Evolutionary conservation across 306 rosid species (phyloP), one percentile per base, ranked within the genome.

Genomic region (Lathyrus tuberosus): DNA sequence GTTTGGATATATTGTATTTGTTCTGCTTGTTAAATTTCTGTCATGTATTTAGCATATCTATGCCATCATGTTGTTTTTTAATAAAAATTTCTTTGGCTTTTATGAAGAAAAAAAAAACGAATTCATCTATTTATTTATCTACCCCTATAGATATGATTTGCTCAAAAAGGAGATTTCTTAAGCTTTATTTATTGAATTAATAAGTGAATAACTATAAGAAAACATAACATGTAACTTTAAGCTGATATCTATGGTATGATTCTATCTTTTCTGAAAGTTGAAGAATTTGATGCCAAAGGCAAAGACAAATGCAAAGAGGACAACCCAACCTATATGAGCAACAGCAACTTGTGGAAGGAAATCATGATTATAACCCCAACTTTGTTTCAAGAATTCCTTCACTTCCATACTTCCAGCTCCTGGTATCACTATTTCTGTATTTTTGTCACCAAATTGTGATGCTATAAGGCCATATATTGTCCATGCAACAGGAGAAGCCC

Each of bases 271-370:
- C 47, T 87, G 96, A 72, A 80, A 91, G 86, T 91, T 88, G 0
- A 91, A 82, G 84, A 56, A 84, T 81, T 71, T 83, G 57, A 88
- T 88, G 54, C 85, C 84, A 22, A 66, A 86, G 2, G 95, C 92
- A 65, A 88, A 91, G 48, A 79, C 84, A 16, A 91, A 78, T 31
- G 80, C 68, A 85, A 90, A 90, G 63, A 88, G 82, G 16, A 88
- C 82, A 16, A 85, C 92, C 89, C 90, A 91, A 26, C 75, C 89
- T 8, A 88, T 26, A 60, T 88, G 92, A 72, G 79, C 92, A 22
- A 70, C 4, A 35, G 71, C 87, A 18, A 91, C 85, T 0, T 51
- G 79, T 10, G 84, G 69, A 61, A 91, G 86, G 69, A 88, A 84
- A 54, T 83, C 80, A 51, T 81, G 43, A 10, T 88, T 79, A 74